Percentiles rank a stretch among this genome's conserved stretches.
phyloP scores from a whole-genome alignment of 2,329 filamentous ascomycete genomes.

The Exophiala dermatitidis region DNA sequence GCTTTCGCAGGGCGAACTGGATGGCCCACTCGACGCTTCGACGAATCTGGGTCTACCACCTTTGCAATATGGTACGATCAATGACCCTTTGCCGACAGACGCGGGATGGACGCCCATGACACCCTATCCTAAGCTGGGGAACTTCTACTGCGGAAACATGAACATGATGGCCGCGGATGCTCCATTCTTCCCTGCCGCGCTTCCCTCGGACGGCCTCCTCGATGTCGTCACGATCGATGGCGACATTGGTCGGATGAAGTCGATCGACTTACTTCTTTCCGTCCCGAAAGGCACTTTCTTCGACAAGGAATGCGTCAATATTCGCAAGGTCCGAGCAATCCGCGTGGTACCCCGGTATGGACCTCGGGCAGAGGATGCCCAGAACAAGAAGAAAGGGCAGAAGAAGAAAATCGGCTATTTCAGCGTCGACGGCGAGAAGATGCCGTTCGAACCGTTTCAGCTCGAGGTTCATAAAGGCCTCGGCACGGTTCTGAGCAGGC shows the following conservation, averaged over 20 bases:
- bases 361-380: conserved; percentile 15
- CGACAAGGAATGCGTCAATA: conserved; percentile 67
- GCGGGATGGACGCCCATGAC: conserved; percentile 64
- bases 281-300: conserved; percentile 71
- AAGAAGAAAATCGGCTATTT: conserved; percentile 61
- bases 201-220: conserved; percentile 76
- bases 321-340: conserved; percentile 82
- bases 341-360: conserved; percentile 63
- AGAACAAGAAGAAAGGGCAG: background rate
- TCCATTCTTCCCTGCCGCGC: conserved; percentile 78
- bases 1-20: conserved; percentile 32
- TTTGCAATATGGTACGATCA: conserved; percentile 71
- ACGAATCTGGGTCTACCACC: conserved; percentile 54
- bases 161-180: conserved; percentile 79
- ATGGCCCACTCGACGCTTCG: conserved; percentile 30
- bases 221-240: conserved; percentile 78
- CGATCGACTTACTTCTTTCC: conserved; percentile 62
- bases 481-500: conserved; percentile 76
- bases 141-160: conserved; percentile 95
- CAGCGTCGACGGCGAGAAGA: conserved; percentile 83
- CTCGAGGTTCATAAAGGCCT: conserved; percentile 77
- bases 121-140: conserved; percentile 71
- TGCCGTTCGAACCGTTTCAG: conserved; percentile 85
- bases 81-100: conserved; percentile 64
- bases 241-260: conserved; percentile 59